These are phyloP conservation scores for Syzygium jambos DNA, from an alignment of 345 rosid genomes.

Conservation along the genomic window DNA sequence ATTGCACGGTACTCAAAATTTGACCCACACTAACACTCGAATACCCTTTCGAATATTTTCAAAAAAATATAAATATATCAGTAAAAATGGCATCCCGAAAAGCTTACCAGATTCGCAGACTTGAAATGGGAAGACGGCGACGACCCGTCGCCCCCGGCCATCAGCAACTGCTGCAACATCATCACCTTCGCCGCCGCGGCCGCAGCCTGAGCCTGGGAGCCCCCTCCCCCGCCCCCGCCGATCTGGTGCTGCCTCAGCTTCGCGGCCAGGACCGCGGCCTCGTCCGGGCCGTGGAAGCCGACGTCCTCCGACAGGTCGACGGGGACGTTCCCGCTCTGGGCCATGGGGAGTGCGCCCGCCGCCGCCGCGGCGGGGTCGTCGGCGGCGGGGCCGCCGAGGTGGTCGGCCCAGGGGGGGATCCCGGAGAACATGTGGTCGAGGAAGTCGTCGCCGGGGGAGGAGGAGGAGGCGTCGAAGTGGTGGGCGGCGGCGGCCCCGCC, in stretches of 20 bases:
- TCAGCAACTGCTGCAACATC: conserved; percentile 49
- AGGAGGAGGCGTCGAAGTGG: conserved; percentile 23
- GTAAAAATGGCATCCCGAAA: background rate
- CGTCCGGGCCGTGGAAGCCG: conserved; percentile 32
- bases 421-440: conserved; percentile 76
- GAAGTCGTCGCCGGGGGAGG: conserved; percentile 49
- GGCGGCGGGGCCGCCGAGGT: background rate
- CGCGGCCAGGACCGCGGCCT: conserved; percentile 23
- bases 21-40: background rate
- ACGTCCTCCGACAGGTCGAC: conserved; percentile 16
- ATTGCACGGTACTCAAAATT: background rate
- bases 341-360: conserved; percentile 24
- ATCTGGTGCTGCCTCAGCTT: conserved; percentile 43
- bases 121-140: conserved; percentile 10
- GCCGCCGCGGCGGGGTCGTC: background rate
- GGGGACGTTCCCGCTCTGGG: conserved; percentile 19
- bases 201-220: background rate
- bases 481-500: background rate
- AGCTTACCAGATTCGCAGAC: conserved; percentile 15
- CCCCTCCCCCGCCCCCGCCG: conserved; percentile 17
- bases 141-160: conserved; percentile 33
- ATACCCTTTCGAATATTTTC: background rate
- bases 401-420: conserved; percentile 30
- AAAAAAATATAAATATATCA: background rate
- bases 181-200: conserved; percentile 26